phyloP scores from a whole-genome alignment of 169 alveolate genomes.

The Babesia divergens region DNA sequence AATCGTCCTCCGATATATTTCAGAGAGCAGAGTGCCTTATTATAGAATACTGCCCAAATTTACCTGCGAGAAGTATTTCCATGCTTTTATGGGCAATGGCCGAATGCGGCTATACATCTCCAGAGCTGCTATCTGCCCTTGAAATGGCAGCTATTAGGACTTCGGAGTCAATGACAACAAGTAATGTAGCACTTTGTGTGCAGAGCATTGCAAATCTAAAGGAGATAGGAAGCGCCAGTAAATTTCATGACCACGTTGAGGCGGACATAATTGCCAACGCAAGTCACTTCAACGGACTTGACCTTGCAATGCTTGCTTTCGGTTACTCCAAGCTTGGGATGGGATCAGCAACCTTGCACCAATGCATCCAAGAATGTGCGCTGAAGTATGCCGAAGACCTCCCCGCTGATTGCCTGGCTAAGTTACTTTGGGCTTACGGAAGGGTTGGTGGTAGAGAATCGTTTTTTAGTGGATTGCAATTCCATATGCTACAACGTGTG shows the following conservation, averaged over 20 bases:
- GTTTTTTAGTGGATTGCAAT: constrained; percentile 25
- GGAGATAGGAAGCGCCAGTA: neutral
- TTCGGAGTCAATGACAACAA: constrained; percentile 26
- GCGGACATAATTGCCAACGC: constrained; percentile 35
- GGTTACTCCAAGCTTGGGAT: constrained; percentile 23
- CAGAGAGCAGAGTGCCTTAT: constrained; percentile 5
- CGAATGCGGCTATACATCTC: constrained; percentile 15
- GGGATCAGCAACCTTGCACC: constrained; percentile 56
- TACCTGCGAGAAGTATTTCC: constrained; percentile 38
- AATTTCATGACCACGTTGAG: constrained; percentile 33
- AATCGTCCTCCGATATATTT: constrained; percentile 2
- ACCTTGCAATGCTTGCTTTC: constrained; percentile 55
- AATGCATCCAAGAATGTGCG: constrained; percentile 52
- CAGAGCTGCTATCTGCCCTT: constrained; percentile 22
- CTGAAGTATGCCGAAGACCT: constrained; percentile 38
- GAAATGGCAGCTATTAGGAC: constrained; percentile 40
- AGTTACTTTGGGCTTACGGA: constrained; percentile 51
- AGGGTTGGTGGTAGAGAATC: constrained; percentile 38
- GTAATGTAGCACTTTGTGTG: constrained; percentile 24
- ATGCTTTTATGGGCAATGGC: constrained; percentile 58
- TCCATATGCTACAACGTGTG: constrained; percentile 33
- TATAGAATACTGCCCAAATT: neutral
- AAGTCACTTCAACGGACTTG: constrained; percentile 58
- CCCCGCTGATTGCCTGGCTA: constrained; percentile 67
- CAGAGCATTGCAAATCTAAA: constrained; percentile 9